Evolutionary conservation across 2,329 filamentous ascomycete species (phyloP).

Genomic region (Drechslerella dactyloides): DNA sequence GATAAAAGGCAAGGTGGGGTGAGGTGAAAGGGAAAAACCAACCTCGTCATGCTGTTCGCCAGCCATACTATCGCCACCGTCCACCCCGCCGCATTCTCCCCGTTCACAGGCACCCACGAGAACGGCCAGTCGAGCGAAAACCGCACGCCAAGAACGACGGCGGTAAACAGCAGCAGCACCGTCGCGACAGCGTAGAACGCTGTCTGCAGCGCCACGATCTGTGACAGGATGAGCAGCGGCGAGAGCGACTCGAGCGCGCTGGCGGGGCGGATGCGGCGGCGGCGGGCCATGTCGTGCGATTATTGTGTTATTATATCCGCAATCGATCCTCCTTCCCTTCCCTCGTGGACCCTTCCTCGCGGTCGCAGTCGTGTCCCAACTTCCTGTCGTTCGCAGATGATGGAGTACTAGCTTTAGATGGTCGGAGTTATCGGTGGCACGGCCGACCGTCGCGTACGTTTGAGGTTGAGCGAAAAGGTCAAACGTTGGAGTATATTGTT

Average conservation of each 20-base stretch:
- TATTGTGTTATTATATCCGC: too few relatives aligned
- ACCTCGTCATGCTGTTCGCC: slow-evolving; percentile 60
- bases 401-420: too few relatives aligned
- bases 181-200: slow-evolving; percentile 65
- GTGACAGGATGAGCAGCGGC: slow-evolving; percentile 66
- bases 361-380: background rate
- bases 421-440: too few relatives aligned
- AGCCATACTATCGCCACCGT: slow-evolving; percentile 67
- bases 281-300: slow-evolving; percentile 64
- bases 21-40: background rate
- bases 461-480: too few relatives aligned
- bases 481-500: too few relatives aligned
- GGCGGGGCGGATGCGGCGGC: slow-evolving; percentile 66
- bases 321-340: slow-evolving; percentile 1
- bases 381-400: too few relatives aligned
- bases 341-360: background rate
- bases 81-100: slow-evolving; percentile 70
- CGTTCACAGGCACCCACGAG: slow-evolving; percentile 65
- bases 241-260: slow-evolving; percentile 67
- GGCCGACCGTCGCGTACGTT: too few relatives aligned
- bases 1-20: slow-evolving; percentile 6
- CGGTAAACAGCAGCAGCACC: slow-evolving; percentile 66
- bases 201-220: slow-evolving; percentile 66
- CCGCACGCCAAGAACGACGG: slow-evolving; percentile 65
- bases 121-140: slow-evolving; percentile 66